These are phyloP conservation scores for Iris macrosiphon DNA, from an alignment of 106 monocot species.

Conservation along the genomic window DNA sequence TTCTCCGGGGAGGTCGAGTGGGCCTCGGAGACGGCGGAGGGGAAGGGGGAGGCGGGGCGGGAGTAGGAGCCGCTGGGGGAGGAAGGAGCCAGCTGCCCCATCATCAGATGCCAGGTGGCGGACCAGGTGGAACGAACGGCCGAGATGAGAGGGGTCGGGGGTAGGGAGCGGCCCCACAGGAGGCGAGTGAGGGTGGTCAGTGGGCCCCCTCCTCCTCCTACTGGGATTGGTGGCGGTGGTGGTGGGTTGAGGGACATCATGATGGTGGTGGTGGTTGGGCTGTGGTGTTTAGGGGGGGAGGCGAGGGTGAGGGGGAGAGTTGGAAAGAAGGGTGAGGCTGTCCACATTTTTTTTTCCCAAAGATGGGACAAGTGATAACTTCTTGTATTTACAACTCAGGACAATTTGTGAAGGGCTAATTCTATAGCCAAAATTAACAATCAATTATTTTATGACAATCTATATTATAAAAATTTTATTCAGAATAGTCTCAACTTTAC, in stretches of 20 bases:
- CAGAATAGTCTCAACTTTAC: too few relatives aligned
- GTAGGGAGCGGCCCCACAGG: conserved; percentile 90
- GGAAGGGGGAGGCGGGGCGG: conserved; percentile 61
- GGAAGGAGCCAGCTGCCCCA: conserved; percentile 96
- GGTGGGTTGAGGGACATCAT: not conserved
- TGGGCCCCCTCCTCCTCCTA: too few relatives aligned
- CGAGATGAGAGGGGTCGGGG: conserved; percentile 59
- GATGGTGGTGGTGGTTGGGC: not conserved
- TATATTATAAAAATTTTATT: too few relatives aligned
- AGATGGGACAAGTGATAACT: too few relatives aligned
- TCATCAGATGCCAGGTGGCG: conserved; percentile 86
- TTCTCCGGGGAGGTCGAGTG: not conserved
- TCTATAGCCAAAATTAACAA: too few relatives aligned
- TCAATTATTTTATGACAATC: too few relatives aligned
- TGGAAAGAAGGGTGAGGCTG: not conserved
- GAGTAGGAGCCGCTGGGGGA: conserved; percentile 61
- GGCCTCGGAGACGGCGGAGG: conserved; percentile 32
- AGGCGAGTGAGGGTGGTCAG: conserved; percentile 55
- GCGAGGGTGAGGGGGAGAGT: not conserved
- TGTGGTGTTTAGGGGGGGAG: not conserved
- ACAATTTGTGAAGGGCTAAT: too few relatives aligned
- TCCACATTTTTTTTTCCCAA: too few relatives aligned
- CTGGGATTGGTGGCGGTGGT: conserved; percentile 10
- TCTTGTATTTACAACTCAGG: too few relatives aligned
- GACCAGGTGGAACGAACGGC: conserved; percentile 76